Evolutionary conservation across 1,284 basidiomycete species (phyloP).

Genomic region (Leucoagaricus sp.): DNA sequence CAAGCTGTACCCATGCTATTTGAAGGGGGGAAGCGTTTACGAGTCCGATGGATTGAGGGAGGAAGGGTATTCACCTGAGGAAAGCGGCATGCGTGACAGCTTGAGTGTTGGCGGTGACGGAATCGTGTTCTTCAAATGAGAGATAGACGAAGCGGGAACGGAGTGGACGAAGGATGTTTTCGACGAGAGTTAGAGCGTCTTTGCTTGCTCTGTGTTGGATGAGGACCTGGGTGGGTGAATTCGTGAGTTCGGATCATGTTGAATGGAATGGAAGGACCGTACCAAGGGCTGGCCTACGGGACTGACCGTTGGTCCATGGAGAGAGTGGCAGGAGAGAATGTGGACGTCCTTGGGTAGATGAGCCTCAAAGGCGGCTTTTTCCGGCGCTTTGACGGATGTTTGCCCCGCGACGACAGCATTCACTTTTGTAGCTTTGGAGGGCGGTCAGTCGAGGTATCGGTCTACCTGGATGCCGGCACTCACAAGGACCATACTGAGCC

Average conservation of each 20-base stretch:
- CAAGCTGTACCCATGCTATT: slow-evolving; percentile 96
- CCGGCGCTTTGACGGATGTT: slow-evolving; percentile 96
- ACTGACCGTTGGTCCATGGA: slow-evolving; percentile 93
- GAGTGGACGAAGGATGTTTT: slow-evolving; percentile 84
- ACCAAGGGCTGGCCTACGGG: slow-evolving; percentile 93
- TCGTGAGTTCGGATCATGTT: background rate
- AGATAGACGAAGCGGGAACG: slow-evolving; percentile 89
- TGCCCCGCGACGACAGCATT: slow-evolving; percentile 94
- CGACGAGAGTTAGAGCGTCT: slow-evolving; percentile 76
- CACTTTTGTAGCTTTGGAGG: slow-evolving; percentile 81
- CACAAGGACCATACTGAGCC: slow-evolving; percentile 88
- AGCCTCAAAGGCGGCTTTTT: slow-evolving; percentile 88
- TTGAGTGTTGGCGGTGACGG: slow-evolving; percentile 97
- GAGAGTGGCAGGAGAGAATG: slow-evolving; percentile 92
- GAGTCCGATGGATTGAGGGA: background rate
- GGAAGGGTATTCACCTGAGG: slow-evolving; percentile 62
- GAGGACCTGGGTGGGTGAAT: slow-evolving; percentile 66
- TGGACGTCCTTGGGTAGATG: slow-evolving; percentile 85
- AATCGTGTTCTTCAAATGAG: slow-evolving; percentile 94
- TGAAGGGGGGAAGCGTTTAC: background rate
- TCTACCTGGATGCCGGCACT: slow-evolving; percentile 29
- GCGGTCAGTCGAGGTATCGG: slow-evolving; percentile 1
- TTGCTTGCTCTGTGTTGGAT: slow-evolving; percentile 87
- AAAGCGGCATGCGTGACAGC: slow-evolving; percentile 98
- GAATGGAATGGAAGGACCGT: slow-evolving; percentile 12